Percentiles rank a stretch among this genome's conserved stretches.
Conservation (phyloP, 1,139 yeast genomes). For the Kurtzmaniella natalensis region DNA sequence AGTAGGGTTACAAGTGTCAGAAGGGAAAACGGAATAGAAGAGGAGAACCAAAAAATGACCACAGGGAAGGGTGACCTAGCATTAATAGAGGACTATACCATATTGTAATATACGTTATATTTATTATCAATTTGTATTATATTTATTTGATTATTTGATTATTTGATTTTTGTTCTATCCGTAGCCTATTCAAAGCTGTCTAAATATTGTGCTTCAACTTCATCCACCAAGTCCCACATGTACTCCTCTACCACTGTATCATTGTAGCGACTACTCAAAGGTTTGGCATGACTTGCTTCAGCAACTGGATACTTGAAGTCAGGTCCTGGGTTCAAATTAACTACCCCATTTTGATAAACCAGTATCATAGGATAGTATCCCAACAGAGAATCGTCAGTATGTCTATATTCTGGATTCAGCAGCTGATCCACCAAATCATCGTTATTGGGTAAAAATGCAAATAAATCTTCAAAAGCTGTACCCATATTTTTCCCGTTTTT, state of each 20-base stretch:
- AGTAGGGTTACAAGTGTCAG: neutral
- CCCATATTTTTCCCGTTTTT: conserved; percentile 74
- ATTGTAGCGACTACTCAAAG: conserved; percentile 59
- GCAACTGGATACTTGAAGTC: conserved; percentile 47
- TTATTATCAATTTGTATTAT: neutral
- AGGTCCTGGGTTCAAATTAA: conserved; percentile 66
- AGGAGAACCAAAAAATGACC: too few species aligned
- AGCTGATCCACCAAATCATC: conserved; percentile 35
- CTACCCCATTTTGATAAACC: conserved; percentile 76
- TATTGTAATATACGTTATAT: neutral
- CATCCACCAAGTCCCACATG: conserved; percentile 81
- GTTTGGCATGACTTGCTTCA: conserved; percentile 30
- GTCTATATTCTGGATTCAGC: conserved; percentile 44
- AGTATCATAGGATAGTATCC: conserved; percentile 93
- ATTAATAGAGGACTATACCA: neutral
- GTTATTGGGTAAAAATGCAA: conserved; percentile 66
- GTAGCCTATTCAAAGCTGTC: conserved; percentile 43
- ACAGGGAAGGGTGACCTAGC: too few species aligned
- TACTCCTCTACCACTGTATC: conserved; percentile 78
- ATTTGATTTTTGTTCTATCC: too few species aligned
- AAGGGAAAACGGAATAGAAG: too few species aligned
- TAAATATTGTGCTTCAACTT: conserved; percentile 65
- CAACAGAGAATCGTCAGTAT: conserved; percentile 72
- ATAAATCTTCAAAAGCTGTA: conserved; percentile 59
- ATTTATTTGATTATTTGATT: too few species aligned